Percentiles rank a stretch among this genome's conserved stretches.
Evolutionary conservation across 176 grass and related monocot genomes (phyloP).

Genomic region (Ampelocalamus luodianensis): DNA sequence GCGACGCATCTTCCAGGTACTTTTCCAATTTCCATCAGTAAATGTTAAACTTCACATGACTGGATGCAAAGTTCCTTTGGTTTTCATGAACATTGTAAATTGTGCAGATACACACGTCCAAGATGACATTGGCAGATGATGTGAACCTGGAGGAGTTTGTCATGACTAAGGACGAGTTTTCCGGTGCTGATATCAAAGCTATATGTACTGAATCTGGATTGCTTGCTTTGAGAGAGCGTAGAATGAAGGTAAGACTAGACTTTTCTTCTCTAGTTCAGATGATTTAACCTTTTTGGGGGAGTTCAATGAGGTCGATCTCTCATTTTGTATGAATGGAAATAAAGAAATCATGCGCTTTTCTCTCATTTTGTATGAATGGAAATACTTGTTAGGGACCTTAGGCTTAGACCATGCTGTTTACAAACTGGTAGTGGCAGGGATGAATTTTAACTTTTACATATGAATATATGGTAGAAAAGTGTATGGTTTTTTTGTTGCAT

Average conservation of each 20-base stretch:
- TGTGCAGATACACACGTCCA: slow-evolving; percentile 77
- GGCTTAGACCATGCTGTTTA: slow-evolving; percentile 4
- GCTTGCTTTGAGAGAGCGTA: slow-evolving; percentile 79
- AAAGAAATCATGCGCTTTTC: too few relatives aligned
- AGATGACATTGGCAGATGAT: slow-evolving; percentile 88
- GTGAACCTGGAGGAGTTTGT: slow-evolving; percentile 94
- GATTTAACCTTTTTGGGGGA: neutral
- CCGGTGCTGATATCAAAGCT: slow-evolving; percentile 84
- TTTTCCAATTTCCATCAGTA: neutral
- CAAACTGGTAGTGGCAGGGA: neutral
- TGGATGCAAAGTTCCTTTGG: neutral
- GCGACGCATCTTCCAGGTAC: slow-evolving; percentile 78
- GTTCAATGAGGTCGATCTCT: neutral
- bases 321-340: neutral
- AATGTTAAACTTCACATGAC: slow-evolving; percentile 8
- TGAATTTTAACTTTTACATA: neutral
- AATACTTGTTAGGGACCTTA: slow-evolving; percentile 4
- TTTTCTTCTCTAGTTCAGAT: neutral
- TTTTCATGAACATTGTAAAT: slow-evolving; percentile 30
- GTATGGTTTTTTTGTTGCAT: neutral
- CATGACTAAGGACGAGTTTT: slow-evolving; percentile 90
- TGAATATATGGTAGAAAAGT: neutral
- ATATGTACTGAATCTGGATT: slow-evolving; percentile 92
- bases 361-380: neutral
- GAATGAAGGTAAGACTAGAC: slow-evolving; percentile 69